Evolutionary conservation across 768 basidiomycete genomes (phyloP).

Genomic region (Thelephora aurantiotincta): DNA sequence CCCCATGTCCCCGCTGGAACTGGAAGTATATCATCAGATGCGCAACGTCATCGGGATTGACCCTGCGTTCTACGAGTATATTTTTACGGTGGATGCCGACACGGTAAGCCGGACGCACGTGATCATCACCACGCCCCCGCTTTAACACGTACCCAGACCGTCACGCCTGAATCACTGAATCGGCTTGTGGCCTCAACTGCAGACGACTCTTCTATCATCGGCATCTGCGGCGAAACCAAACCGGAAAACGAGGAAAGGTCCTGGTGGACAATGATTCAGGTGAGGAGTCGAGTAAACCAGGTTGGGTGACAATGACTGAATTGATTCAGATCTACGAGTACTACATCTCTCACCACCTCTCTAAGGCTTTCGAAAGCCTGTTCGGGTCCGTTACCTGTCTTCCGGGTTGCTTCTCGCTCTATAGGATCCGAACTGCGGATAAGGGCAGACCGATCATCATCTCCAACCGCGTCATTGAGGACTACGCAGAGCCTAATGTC

Average conservation of each 20-base stretch:
- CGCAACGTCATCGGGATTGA: constrained; percentile 95
- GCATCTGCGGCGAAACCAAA: constrained; percentile 91
- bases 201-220: constrained; percentile 82
- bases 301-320: constrained; percentile 1
- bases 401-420: constrained; percentile 92
- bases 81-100: constrained; percentile 94
- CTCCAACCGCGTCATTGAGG: constrained; percentile 90
- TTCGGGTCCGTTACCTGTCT: constrained; percentile 94
- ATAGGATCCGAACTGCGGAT: constrained; percentile 87
- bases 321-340: constrained; percentile 68
- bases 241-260: constrained; percentile 84
- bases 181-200: constrained; percentile 77
- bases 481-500: constrained; percentile 86
- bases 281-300: constrained; percentile 12
- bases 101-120: constrained; percentile 38
- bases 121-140: no score
- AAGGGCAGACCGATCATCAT: constrained; percentile 94
- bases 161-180: constrained; percentile 84
- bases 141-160: constrained; percentile 39
- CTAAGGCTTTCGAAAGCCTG: constrained; percentile 87
- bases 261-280: constrained; percentile 99
- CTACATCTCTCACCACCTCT: constrained; percentile 88
- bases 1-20: constrained; percentile 85
- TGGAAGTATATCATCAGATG: constrained; percentile 97
- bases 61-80: constrained; percentile 94